These are phyloP conservation scores for Breviolum minutum DNA, from an alignment of 73 alveolate genomes.

Conservation along the genomic window DNA sequence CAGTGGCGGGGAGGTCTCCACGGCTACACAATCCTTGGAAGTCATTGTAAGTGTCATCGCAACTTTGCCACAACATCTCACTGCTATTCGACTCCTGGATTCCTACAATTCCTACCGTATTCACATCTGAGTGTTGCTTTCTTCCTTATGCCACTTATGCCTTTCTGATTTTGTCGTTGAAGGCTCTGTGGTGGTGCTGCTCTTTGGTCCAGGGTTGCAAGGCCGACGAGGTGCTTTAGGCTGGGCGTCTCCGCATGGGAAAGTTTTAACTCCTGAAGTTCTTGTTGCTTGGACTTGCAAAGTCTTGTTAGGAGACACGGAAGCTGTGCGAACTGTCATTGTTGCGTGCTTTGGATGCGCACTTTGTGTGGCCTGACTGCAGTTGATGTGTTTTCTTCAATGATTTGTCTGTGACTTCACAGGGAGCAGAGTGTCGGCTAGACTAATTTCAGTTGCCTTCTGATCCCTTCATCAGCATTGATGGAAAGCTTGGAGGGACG, in stretches of 20 bases:
- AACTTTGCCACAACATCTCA: no score
- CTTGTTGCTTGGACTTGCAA: background rate
- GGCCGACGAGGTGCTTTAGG: slow-evolving; percentile 80
- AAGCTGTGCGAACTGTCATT: slow-evolving; percentile 57
- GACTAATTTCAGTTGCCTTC: no score
- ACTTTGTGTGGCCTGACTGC: background rate
- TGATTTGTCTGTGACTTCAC: no score
- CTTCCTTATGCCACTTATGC: background rate
- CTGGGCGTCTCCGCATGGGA: background rate
- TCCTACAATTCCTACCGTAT: background rate
- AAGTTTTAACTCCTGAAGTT: background rate
- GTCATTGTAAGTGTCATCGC: no score
- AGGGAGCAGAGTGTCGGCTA: no score
- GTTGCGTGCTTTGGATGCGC: slow-evolving; percentile 84
- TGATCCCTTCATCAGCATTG: no score
- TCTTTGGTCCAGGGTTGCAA: slow-evolving; percentile 79
- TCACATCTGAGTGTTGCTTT: background rate
- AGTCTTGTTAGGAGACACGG: slow-evolving; percentile 21
- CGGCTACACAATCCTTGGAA: no score
- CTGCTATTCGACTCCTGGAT: no score
- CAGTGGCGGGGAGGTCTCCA: background rate
- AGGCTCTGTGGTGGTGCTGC: slow-evolving; percentile 90
- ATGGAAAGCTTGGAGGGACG: no score
- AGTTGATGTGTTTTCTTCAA: background rate
- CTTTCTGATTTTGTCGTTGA: background rate